Base-by-base conservation (phyloP, 2,329 filamentous ascomycete genomes). In the Aspergillus fumigatus region DNA sequence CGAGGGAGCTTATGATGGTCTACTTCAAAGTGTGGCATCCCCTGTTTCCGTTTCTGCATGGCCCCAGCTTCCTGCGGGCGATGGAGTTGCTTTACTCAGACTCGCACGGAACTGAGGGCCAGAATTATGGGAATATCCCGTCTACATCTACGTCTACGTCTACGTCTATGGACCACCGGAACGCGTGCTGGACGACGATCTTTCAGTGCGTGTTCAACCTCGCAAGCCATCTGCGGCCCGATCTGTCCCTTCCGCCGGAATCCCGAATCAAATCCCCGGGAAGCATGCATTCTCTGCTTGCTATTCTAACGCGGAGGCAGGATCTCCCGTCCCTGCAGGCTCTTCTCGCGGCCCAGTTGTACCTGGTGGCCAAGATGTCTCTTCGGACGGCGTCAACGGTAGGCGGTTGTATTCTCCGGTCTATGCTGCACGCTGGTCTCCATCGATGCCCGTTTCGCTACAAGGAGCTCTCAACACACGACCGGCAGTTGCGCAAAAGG, bases 11-110 rank as follows among this genome's bases (percentile, higher is more conserved):
- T 2, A 73, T 81, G 52, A 77, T 79, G 65, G 67, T 73, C 19
- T 82, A 81, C 59, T 82, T 82, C 63, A 76, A 73, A 60, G 71
- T 75, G 9, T 82, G 79, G 79, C 80, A 82, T 70, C 79, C 79
- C 0, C 67, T 82, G 11, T 79, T 82, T 56, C 80, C 80, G 0
- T 81, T 82, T 57, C 61, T 82, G 3, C 79, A 82, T 50, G 80
- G 80, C 0, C 80, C 78, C 1, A 76, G 75, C 1, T 80, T 81
- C 50, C 62, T 82, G 25, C 71, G 75, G 32, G 71, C 76, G 14
- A 72, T 82, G 61, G 73, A 80, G 41, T 61, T 63, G 10, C 68
- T 80, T 43, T 80, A 80, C 61, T 65, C 64, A 1, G 56, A 59
- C 5, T 38, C 32, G 32, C 32, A 38, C 5, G 32, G 5, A 14